Conservation (phyloP, 2,329 filamentous ascomycete species). For the Tolypocladium capitatum region DNA sequence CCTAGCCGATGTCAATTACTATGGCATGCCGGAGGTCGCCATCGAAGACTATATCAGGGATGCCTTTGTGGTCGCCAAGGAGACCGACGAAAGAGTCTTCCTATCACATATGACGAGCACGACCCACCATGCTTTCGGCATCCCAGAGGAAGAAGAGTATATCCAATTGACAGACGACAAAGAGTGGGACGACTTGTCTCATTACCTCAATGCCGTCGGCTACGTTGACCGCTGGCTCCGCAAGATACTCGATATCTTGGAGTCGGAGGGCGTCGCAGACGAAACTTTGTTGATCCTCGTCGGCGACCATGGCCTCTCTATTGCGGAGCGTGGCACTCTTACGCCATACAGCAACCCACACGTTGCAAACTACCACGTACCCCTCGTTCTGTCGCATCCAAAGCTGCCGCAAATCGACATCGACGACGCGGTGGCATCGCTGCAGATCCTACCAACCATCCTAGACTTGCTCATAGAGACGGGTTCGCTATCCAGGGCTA, state of each 20-base stretch:
- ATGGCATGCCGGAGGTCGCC: conserved; percentile 18
- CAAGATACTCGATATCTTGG: conserved; percentile 15
- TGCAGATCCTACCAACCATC: conserved; percentile 20
- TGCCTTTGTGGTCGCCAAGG: conserved; percentile 14
- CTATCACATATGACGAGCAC: conserved; percentile 23
- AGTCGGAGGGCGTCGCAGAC: conserved; percentile 17
- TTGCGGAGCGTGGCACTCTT: conserved; percentile 17
- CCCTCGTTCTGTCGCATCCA: conserved; percentile 20
- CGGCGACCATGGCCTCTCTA: conserved; percentile 20
- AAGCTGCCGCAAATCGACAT: conserved; percentile 18
- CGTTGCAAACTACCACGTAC: conserved; percentile 20
- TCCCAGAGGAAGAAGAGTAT: conserved; percentile 16
- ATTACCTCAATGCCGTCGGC: conserved; percentile 19
- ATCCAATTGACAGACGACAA: conserved; percentile 12
- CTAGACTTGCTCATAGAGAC: conserved; percentile 21
- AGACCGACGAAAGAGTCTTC: conserved; percentile 18
- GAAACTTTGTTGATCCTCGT: conserved; percentile 19
- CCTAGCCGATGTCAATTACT: conserved; percentile 20
- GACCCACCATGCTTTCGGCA: conserved; percentile 19
- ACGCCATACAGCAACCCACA: conserved; percentile 20
- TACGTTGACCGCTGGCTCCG: conserved; percentile 20
- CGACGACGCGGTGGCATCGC: conserved; percentile 17
- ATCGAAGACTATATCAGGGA: conserved; percentile 20
- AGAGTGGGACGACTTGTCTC: conserved; percentile 17
- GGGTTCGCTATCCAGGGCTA: conserved; percentile 14